These are phyloP conservation scores for Periconia sp. DNA, from an alignment of 2,329 filamentous ascomycete species.

Conservation along the genomic window DNA sequence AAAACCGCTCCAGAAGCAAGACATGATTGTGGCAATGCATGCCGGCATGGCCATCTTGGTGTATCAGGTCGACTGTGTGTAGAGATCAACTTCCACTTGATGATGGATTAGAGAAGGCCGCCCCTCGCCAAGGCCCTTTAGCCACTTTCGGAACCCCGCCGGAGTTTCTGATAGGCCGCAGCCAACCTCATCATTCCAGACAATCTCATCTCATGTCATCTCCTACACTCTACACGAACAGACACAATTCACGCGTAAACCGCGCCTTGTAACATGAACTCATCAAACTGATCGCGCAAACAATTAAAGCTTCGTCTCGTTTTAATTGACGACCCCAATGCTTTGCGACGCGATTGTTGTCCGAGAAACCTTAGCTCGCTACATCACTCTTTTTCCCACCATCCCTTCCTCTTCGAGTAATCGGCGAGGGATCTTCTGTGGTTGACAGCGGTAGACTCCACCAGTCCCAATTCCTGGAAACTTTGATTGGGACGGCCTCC, in stretches of 20 bases:
- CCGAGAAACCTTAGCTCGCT: background rate
- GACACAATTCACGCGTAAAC: background rate
- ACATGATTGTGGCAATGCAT: background rate
- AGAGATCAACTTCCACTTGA: background rate
- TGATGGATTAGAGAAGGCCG: background rate
- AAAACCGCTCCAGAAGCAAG: background rate
- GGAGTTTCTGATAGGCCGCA: background rate
- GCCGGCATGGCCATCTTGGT: background rate
- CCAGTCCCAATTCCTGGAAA: background rate
- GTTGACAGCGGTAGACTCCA: background rate
- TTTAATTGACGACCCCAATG: background rate
- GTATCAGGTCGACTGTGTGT: background rate
- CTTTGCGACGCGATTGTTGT: background rate
- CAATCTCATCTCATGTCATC: background rate
- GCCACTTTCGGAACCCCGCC: background rate
- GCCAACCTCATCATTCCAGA: background rate
- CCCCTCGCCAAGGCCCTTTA: background rate
- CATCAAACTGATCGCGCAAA: background rate
- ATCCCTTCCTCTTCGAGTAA: background rate
- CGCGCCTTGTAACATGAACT: background rate
- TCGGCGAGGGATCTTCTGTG: background rate
- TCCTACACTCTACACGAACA: background rate
- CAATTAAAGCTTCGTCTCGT: background rate
- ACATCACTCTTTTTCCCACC: too few relatives aligned
- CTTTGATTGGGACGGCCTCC: background rate